Percentiles rank a stretch among this genome's conserved stretches.
phyloP scores from a whole-genome alignment of 257 asterid species.

The Linderniella brevidens region DNA sequence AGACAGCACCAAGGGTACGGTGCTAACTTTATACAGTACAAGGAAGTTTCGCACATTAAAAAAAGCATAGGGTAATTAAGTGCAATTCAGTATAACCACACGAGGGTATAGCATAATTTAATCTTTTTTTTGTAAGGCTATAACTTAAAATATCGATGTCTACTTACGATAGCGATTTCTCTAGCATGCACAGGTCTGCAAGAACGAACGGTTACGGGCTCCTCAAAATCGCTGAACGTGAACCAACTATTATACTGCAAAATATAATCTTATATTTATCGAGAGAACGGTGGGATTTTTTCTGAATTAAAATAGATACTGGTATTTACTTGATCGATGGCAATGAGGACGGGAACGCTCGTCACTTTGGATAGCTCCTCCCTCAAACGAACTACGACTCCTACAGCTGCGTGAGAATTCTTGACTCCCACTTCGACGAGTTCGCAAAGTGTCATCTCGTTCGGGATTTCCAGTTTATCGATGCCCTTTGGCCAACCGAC shows the following conservation, averaged over 20 bases:
- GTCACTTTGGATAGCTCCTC: slow-evolving; percentile 71
- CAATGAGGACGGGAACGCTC: slow-evolving; percentile 78
- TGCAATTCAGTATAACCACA: no score
- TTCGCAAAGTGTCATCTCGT: slow-evolving; percentile 53
- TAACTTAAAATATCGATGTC: no score
- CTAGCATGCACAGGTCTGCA: slow-evolving; percentile 73
- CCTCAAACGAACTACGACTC: slow-evolving; percentile 81
- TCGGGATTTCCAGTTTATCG: slow-evolving; percentile 44
- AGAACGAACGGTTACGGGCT: slow-evolving; percentile 78
- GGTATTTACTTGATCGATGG: slow-evolving; percentile 65
- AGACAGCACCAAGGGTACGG: no score
- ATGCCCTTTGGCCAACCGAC: slow-evolving; percentile 63
- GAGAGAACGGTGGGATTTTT: background rate
- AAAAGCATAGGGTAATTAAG: no score
- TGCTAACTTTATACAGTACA: no score
- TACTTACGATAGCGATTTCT: slow-evolving; percentile 69
- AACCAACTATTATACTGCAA: slow-evolving; percentile 91
- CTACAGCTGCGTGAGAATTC: slow-evolving; percentile 75
- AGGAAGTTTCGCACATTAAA: no score
- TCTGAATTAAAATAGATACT: background rate
- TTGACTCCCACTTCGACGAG: slow-evolving; percentile 60
- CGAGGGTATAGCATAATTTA: no score
- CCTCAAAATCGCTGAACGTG: slow-evolving; percentile 76
- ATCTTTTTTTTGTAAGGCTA: no score
- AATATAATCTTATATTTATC: background rate